These are phyloP conservation scores for Aspergillus leporis DNA, from an alignment of 495 filamentous ascomycete genomes.

Conservation along the genomic window DNA sequence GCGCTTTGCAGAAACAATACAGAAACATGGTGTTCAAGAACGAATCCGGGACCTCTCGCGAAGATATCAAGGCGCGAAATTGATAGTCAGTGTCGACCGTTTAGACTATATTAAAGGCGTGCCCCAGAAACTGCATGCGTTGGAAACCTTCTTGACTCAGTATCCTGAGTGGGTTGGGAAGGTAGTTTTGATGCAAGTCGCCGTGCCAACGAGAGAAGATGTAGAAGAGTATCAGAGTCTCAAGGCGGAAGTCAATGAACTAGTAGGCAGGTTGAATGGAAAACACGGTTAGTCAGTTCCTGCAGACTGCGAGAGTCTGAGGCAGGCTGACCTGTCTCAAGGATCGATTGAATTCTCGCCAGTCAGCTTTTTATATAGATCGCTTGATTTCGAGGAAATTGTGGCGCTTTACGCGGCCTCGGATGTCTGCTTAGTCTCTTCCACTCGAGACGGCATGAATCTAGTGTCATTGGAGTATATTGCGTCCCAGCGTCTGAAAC, in stretches of 20 bases:
- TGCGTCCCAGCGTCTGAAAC: slow-evolving; percentile 81
- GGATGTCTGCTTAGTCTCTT: slow-evolving; percentile 94
- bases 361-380: slow-evolving; percentile 96
- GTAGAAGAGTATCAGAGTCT: slow-evolving; percentile 98
- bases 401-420: slow-evolving; percentile 91
- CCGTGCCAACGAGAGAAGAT: slow-evolving; percentile 88
- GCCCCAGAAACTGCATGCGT: slow-evolving; percentile 90
- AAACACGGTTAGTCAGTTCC: slow-evolving; percentile 72
- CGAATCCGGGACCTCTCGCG: slow-evolving; percentile 81
- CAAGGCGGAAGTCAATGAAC: slow-evolving; percentile 87
- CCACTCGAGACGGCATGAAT: slow-evolving; percentile 97
- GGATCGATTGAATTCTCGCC: slow-evolving; percentile 96
- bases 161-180: slow-evolving; percentile 98
- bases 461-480: slow-evolving; percentile 99
- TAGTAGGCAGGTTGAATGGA: slow-evolving; percentile 93
- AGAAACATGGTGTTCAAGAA: slow-evolving; percentile 83
- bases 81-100: slow-evolving; percentile 94
- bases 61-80: slow-evolving; percentile 92
- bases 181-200: slow-evolving; percentile 95
- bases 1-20: slow-evolving; percentile 84
- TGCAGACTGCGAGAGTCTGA: no score
- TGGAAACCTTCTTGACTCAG: slow-evolving; percentile 93
- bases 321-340: slow-evolving; percentile 30
- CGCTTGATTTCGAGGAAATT: slow-evolving; percentile 87
- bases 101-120: slow-evolving; percentile 98